phyloP scores from a whole-genome alignment of 768 basidiomycete genomes.

The Hygrophorus russula region DNA sequence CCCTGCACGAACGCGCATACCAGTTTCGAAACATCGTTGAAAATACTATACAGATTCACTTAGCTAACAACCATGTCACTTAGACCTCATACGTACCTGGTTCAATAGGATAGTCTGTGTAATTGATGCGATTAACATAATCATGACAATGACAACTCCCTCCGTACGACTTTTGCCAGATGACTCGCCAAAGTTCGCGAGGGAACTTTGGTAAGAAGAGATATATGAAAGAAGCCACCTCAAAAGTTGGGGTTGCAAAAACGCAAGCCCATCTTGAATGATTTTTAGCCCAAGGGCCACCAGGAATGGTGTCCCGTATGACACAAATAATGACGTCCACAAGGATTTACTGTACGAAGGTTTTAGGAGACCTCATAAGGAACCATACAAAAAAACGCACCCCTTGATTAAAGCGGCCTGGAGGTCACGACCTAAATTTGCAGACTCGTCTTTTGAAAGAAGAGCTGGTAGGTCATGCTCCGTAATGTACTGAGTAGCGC shows the following conservation, averaged over 20 bases:
- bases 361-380: neutral
- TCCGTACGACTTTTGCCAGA: slow-evolving; percentile 30
- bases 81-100: slow-evolving; percentile 35
- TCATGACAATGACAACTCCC: slow-evolving; percentile 64
- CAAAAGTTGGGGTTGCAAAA: slow-evolving; percentile 81
- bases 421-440: slow-evolving; percentile 52
- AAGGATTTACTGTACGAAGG: slow-evolving; percentile 34
- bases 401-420: slow-evolving; percentile 50
- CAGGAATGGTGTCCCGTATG: slow-evolving; percentile 73
- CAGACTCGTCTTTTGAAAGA: slow-evolving; percentile 55
- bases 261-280: slow-evolving; percentile 70
- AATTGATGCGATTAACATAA: slow-evolving; percentile 79
- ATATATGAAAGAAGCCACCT: slow-evolving; percentile 75
- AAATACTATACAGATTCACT: slow-evolving; percentile 53
- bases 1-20: slow-evolving; percentile 88
- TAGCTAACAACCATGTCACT: neutral
- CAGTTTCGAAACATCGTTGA: slow-evolving; percentile 71
- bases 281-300: slow-evolving; percentile 57
- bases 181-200: slow-evolving; percentile 20
- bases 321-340: slow-evolving; percentile 60
- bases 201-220: slow-evolving; percentile 53
- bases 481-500: slow-evolving; percentile 53
- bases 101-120: slow-evolving; percentile 71
- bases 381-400: slow-evolving; percentile 27
- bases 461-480: slow-evolving; percentile 82